Evolutionary conservation across 768 basidiomycete genomes (phyloP).

Genomic region (Macrocybe gigantea): DNA sequence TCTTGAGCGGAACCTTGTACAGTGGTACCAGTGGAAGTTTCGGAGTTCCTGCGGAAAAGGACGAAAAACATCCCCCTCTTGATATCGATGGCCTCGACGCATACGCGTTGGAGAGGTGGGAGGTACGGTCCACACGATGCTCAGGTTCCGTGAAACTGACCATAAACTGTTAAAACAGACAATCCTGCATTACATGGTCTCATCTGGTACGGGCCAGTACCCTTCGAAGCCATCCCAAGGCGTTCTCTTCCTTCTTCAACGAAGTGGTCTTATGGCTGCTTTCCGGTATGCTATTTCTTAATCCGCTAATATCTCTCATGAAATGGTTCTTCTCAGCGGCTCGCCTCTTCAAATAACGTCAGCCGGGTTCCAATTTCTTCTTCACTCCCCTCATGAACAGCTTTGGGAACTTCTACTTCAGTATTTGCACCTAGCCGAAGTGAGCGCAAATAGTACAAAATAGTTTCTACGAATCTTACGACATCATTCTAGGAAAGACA

Average conservation of each 20-base stretch:
- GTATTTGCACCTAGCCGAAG: conserved; percentile 84
- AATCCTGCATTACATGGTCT: conserved; percentile 97
- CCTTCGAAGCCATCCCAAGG: conserved; percentile 74
- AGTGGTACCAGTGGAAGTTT: conserved; percentile 81
- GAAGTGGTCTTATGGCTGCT: conserved; percentile 81
- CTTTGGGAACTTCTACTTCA: conserved; percentile 92
- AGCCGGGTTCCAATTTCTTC: conserved; percentile 91
- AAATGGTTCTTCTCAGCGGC: conserved; percentile 31
- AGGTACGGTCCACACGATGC: conserved; percentile 41
- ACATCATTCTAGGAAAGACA: conserved; percentile 56
- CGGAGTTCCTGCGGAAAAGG: conserved; percentile 66
- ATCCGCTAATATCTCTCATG: conserved; percentile 5
- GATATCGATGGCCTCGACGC: conserved; percentile 63
- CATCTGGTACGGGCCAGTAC: conserved; percentile 75
- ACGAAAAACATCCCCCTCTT: conserved; percentile 51
- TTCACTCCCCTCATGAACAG: conserved; percentile 91
- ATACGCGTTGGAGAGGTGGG: conserved; percentile 87
- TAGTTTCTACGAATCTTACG: conserved; percentile 7
- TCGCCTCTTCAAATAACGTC: conserved; percentile 79
- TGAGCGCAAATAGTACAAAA: conserved; percentile 22
- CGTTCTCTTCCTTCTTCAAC: conserved; percentile 76
- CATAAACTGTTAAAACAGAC: conserved; percentile 45
- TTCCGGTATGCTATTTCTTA: conserved; percentile 43
- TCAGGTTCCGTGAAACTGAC: background rate
- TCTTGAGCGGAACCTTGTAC: conserved; percentile 1